Conservation (phyloP, 208 protist genomes). For the Polymyxa betae region DNA sequence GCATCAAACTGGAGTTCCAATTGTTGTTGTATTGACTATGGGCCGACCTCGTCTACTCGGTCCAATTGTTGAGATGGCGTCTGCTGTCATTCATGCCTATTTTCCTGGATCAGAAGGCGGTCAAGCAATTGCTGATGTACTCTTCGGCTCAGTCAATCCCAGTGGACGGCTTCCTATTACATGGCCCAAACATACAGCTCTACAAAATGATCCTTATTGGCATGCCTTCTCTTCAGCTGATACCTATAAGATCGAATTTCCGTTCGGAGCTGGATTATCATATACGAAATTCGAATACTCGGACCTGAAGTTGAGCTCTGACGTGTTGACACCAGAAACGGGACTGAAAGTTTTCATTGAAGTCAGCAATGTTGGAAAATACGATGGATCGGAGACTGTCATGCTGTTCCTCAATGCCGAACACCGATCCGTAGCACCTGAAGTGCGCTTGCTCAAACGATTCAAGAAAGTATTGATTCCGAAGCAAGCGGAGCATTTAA, state of each 20-base stretch:
- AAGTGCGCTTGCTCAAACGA: constrained; percentile 36
- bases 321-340: neutral
- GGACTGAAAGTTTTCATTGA: constrained; percentile 47
- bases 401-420: constrained; percentile 65
- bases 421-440: constrained; percentile 8
- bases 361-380: constrained; percentile 64
- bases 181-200: constrained; percentile 58
- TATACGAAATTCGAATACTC: constrained; percentile 68
- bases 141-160: constrained; percentile 64
- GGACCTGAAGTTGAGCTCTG: neutral
- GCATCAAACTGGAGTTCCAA: neutral
- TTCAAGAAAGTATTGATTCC: constrained; percentile 12
- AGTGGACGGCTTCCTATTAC: constrained; percentile 65
- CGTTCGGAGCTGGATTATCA: constrained; percentile 66
- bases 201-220: constrained; percentile 45
- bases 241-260: constrained; percentile 40
- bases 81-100: constrained; percentile 65
- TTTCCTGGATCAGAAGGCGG: constrained; percentile 66
- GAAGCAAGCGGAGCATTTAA: neutral
- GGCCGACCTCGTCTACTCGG: constrained; percentile 62
- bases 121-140: constrained; percentile 62
- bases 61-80: neutral
- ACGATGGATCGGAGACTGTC: constrained; percentile 62
- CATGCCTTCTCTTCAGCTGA: constrained; percentile 42
- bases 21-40: constrained; percentile 68